Percentiles rank a stretch among this genome's conserved stretches.
Evolutionary conservation across 352 stramenopile genomes (phyloP).

Genomic region (Globisporangium orthogonon): DNA sequence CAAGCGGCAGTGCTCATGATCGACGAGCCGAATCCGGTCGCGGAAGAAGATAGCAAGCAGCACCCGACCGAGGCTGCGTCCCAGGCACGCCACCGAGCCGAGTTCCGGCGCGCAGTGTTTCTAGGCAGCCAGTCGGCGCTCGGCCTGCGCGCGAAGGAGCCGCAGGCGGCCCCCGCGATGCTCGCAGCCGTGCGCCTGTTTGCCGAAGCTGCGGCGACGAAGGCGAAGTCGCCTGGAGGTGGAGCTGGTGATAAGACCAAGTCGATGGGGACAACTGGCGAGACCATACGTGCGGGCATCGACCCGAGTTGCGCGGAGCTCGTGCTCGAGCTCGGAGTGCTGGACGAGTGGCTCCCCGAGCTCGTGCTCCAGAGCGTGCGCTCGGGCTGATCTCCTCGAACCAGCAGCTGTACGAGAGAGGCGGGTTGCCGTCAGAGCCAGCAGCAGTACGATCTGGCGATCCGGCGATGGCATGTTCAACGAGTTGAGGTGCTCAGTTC

Average conservation of each 20-base stretch:
- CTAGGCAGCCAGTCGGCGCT: conserved; percentile 16
- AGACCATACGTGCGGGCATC: background rate
- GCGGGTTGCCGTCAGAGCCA: background rate
- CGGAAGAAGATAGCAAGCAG: background rate
- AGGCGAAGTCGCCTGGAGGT: background rate
- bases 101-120: conserved; percentile 4
- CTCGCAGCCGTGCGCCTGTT: conserved; percentile 8
- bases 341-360: conserved; percentile 11
- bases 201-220: background rate
- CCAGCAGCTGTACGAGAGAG: no score
- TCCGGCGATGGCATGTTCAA: no score
- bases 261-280: background rate
- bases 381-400: background rate
- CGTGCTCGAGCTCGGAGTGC: background rate
- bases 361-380: conserved; percentile 3
- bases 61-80: background rate
- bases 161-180: conserved; percentile 12
- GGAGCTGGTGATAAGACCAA: background rate
- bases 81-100: background rate
- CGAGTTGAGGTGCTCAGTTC: no score
- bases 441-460: background rate
- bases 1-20: background rate
- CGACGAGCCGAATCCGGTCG: background rate
- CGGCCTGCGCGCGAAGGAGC: conserved; percentile 13
- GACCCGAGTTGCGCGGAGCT: background rate